A percentile compares a stretch with the other conserved stretches of the same genome.
Evolutionary conservation across 768 basidiomycete genomes (phyloP).

Genomic region (Mycena vitilis): DNA sequence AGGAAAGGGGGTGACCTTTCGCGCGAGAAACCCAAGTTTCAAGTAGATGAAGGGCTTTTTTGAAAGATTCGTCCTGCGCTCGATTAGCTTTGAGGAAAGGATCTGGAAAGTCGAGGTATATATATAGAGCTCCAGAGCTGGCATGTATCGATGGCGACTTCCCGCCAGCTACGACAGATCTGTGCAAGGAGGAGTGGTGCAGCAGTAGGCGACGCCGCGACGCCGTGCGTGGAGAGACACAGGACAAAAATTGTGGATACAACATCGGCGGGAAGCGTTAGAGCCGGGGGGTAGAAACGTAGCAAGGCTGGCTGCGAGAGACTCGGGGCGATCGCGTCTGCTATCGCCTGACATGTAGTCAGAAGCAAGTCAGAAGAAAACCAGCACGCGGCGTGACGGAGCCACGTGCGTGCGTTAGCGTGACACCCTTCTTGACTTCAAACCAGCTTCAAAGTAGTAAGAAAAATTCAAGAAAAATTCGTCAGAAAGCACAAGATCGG

Average conservation of each 20-base stretch:
- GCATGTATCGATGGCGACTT: neutral
- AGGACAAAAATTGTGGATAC: neutral
- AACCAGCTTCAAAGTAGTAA: too few species aligned
- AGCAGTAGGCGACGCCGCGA: neutral
- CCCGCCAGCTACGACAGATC: constrained; percentile 4
- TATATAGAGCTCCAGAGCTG: constrained; percentile 10
- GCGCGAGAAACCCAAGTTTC: neutral
- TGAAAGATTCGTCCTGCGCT: neutral
- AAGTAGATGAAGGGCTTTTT: neutral
- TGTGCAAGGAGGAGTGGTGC: constrained; percentile 1
- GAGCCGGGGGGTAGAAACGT: neutral
- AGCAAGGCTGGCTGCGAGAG: neutral
- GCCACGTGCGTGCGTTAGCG: too few species aligned
- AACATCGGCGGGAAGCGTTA: constrained; percentile 2
- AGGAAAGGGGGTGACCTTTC: neutral
- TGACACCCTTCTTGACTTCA: too few species aligned
- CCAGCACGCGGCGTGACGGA: too few species aligned
- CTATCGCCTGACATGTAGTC: too few species aligned
- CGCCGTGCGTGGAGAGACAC: neutral
- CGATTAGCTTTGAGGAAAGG: too few species aligned
- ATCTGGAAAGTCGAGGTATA: neutral
- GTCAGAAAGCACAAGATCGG: too few species aligned
- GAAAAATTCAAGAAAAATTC: too few species aligned
- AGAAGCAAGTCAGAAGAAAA: too few species aligned
- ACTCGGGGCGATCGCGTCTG: neutral